phyloP scores from a whole-genome alignment of 495 filamentous ascomycete genomes.

The Penicillium bialowiezense region DNA sequence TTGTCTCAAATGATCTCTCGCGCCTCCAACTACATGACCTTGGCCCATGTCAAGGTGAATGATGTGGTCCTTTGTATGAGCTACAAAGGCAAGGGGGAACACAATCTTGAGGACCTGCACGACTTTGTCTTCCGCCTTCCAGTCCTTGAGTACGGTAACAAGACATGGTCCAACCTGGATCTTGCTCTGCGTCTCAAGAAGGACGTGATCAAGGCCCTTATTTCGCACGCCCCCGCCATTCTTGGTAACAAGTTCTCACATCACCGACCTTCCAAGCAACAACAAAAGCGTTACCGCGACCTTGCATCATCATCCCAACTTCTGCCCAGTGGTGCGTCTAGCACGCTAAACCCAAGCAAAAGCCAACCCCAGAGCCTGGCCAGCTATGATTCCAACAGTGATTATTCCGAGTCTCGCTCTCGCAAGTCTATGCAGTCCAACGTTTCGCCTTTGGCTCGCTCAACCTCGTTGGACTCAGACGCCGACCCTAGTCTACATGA shows the following conservation, averaged over 20 bases:
- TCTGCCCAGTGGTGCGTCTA: constrained; percentile 52
- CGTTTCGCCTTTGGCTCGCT: constrained; percentile 37
- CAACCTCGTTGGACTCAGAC: constrained; percentile 40
- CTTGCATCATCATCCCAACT: constrained; percentile 57
- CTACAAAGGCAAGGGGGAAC: constrained; percentile 94
- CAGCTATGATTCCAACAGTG: constrained; percentile 41
- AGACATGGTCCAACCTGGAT: constrained; percentile 98
- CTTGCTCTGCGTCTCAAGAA: constrained; percentile 88
- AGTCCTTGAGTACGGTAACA: constrained; percentile 92
- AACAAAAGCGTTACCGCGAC: constrained; percentile 76
- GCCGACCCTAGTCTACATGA: constrained; percentile 20
- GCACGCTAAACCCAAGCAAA: constrained; percentile 24
- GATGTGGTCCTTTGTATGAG: constrained; percentile 92
- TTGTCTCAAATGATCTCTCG: constrained; percentile 97
- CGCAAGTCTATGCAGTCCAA: constrained; percentile 36
- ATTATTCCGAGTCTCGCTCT: constrained; percentile 38
- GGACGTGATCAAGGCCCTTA: constrained; percentile 88
- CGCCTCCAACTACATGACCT: constrained; percentile 94
- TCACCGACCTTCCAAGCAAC: constrained; percentile 73
- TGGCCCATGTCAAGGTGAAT: constrained; percentile 91
- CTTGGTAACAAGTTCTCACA: constrained; percentile 95
- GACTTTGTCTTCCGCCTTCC: constrained; percentile 96
- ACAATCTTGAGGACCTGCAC: constrained; percentile 94
- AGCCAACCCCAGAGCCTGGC: constrained; percentile 28
- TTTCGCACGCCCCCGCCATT: constrained; percentile 93